Conservation (phyloP, 2,329 filamentous ascomycete genomes). For the Tothia fuscella region DNA sequence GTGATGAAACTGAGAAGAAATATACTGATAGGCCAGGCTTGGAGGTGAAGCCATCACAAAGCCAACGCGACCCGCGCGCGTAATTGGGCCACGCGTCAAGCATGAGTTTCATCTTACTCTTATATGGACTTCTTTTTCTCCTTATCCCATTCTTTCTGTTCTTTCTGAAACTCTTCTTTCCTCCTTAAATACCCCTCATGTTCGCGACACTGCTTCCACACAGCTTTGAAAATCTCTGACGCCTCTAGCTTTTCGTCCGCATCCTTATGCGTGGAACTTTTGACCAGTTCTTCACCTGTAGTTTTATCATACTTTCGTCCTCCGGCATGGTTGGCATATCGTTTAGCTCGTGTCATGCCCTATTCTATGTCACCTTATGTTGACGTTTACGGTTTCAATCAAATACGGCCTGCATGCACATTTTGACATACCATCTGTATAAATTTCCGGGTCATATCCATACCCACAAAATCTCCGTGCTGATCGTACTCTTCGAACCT, state of each 20-base stretch:
- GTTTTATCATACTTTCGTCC: constrained; percentile 42
- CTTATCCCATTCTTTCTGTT: constrained; percentile 34
- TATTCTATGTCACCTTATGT: constrained; percentile 5
- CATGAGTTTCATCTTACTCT: no score
- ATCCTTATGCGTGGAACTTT: constrained; percentile 33
- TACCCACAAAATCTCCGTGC: constrained; percentile 46
- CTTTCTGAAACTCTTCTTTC: constrained; percentile 36
- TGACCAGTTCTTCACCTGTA: constrained; percentile 30
- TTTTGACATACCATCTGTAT: constrained; percentile 42
- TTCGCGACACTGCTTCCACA: constrained; percentile 36
- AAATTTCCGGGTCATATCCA: constrained; percentile 54
- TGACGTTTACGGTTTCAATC: neutral
- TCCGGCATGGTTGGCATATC: constrained; percentile 45
- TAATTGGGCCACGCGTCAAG: no score
- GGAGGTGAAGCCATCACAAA: no score
- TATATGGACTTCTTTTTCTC: no score
- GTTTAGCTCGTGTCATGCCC: constrained; percentile 48
- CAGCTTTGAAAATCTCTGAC: constrained; percentile 36
- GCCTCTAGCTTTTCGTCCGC: constrained; percentile 39
- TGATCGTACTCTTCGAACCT: constrained; percentile 42
- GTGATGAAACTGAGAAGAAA: no score
- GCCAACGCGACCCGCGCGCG: no score
- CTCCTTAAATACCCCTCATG: constrained; percentile 33
- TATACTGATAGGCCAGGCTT: no score
- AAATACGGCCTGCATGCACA: neutral